Evolutionary conservation across 495 filamentous ascomycete species (phyloP).

Genomic region (Cladorrhinum samala): DNA sequence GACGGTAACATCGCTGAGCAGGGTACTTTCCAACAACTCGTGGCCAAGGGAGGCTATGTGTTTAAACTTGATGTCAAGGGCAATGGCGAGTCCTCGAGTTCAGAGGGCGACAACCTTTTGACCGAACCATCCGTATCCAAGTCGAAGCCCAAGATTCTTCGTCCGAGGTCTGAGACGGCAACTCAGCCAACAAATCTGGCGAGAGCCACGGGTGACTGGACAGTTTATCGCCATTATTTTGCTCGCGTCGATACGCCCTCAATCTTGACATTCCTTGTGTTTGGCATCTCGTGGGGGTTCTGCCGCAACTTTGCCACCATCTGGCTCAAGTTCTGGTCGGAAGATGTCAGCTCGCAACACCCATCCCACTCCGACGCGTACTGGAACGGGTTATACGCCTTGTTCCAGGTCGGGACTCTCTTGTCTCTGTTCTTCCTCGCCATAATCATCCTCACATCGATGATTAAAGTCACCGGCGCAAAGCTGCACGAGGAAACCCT

Average conservation of each 20-base stretch:
- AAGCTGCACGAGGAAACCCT: conserved; percentile 18
- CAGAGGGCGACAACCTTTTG: background rate
- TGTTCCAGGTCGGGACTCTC: conserved; percentile 19
- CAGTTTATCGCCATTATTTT: conserved; percentile 21
- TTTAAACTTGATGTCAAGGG: conserved; percentile 13
- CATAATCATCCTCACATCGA: conserved; percentile 11
- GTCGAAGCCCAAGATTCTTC: background rate
- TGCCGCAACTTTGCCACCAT: conserved; percentile 19
- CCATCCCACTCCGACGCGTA: conserved; percentile 18
- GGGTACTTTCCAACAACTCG: conserved; percentile 20
- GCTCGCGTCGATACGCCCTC: conserved; percentile 9
- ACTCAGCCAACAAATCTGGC: background rate
- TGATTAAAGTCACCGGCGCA: conserved; percentile 14
- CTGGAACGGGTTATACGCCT: conserved; percentile 19
- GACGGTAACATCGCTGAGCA: conserved; percentile 23
- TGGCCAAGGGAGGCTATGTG: conserved; percentile 21
- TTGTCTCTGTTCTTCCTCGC: conserved; percentile 8
- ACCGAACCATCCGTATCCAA: background rate
- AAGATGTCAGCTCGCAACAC: conserved; percentile 8
- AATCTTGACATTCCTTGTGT: background rate
- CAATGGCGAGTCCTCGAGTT: background rate
- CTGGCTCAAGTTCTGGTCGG: conserved; percentile 25
- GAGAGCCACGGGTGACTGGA: conserved; percentile 17
- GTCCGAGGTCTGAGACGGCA: background rate
- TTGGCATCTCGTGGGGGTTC: conserved; percentile 12